Percentiles rank a stretch among this genome's conserved stretches.
phyloP scores from a whole-genome alignment of 306 rosid genomes.

The Corylus americana region DNA sequence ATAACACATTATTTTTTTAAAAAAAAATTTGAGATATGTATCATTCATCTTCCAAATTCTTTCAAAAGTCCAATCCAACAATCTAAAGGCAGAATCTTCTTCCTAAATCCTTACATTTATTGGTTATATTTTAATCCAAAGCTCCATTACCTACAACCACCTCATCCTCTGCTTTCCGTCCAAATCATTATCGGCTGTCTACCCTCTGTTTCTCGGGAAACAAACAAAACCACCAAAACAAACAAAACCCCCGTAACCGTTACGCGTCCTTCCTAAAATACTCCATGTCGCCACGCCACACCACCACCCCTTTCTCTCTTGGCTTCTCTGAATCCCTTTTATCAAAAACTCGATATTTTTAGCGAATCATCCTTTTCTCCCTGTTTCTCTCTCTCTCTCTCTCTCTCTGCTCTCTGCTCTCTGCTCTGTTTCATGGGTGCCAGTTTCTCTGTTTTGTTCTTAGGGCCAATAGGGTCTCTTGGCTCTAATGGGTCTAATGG shows the following conservation, averaged over 20 bases:
- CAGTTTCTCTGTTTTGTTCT: not conserved
- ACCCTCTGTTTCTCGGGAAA: conserved; percentile 37
- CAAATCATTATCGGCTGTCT: conserved; percentile 46
- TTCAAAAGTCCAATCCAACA: too few species aligned
- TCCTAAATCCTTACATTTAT: not conserved
- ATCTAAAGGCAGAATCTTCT: too few species aligned
- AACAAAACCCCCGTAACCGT: conserved; percentile 4
- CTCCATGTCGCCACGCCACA: conserved; percentile 8
- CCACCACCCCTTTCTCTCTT: conserved; percentile 2
- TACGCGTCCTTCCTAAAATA: conserved; percentile 2
- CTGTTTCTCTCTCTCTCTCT: not conserved
- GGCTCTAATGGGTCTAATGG: conserved; percentile 3
- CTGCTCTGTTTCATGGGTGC: conserved; percentile 39
- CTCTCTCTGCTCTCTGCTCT: too few species aligned
- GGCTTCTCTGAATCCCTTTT: not conserved
- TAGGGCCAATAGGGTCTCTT: not conserved
- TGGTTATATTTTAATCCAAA: not conserved
- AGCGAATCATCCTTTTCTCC: not conserved
- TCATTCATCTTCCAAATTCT: too few species aligned
- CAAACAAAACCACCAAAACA: conserved; percentile 33
- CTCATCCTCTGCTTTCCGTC: conserved; percentile 24
- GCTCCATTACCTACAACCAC: not conserved
- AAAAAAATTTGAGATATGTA: too few species aligned
- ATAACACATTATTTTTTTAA: too few species aligned
- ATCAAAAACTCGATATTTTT: not conserved